Conservation (phyloP, 176 grass and related monocot genomes). For the Aegilops speltoides region DNA sequence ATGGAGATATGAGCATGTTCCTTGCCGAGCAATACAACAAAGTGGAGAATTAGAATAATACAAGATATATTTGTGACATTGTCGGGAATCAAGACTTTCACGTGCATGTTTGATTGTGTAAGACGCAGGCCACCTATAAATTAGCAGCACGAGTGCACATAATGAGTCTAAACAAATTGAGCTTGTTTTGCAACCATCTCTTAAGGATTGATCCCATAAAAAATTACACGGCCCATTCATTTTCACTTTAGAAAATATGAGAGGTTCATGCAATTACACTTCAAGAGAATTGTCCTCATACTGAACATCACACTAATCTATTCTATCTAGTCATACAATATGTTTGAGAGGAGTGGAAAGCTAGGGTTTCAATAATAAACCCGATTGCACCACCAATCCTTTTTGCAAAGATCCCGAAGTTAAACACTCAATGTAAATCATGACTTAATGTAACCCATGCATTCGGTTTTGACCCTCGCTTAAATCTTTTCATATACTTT, state of each 20-base stretch:
- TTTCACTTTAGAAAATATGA: not conserved
- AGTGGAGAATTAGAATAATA: too few relatives aligned
- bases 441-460: not conserved
- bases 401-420: not conserved
- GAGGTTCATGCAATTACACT: not conserved
- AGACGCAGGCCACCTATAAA: too few relatives aligned
- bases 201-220: not conserved
- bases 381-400: not conserved
- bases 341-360: not conserved
- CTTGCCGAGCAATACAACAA: too few relatives aligned
- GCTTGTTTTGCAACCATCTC: too few relatives aligned
- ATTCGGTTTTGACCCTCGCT: too few relatives aligned
- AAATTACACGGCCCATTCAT: not conserved
- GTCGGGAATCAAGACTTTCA: too few relatives aligned
- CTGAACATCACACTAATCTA: not conserved
- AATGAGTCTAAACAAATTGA: too few relatives aligned
- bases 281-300: not conserved
- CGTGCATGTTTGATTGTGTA: too few relatives aligned
- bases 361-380: not conserved
- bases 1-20: too few relatives aligned
- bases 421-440: not conserved
- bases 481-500: too few relatives aligned
- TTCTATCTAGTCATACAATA: not conserved
- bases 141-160: too few relatives aligned
- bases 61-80: too few relatives aligned